These are phyloP conservation scores for Lactifluus piperatus DNA, from an alignment of 768 basidiomycete genomes.

Conservation along the genomic window DNA sequence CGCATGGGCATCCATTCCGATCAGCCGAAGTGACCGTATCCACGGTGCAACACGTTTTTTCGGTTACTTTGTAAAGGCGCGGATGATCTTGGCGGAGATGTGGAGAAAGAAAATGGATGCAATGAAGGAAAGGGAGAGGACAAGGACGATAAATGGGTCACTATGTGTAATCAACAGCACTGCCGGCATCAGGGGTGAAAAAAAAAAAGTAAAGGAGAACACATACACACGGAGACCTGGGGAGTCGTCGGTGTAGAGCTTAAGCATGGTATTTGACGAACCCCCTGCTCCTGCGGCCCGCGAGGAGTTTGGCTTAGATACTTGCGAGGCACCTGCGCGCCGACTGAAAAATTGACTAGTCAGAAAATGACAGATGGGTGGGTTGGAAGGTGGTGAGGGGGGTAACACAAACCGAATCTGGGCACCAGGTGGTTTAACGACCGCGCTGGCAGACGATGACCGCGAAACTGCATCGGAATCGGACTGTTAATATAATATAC, in stretches of 20 bases:
- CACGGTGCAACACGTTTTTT: background rate
- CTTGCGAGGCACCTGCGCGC: slow-evolving; percentile 60
- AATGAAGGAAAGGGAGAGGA: slow-evolving; percentile 94
- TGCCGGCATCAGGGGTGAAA: background rate
- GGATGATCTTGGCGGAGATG: slow-evolving; percentile 91
- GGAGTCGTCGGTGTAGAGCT: slow-evolving; percentile 97
- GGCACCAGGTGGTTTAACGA: slow-evolving; percentile 70
- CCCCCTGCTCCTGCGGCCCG: slow-evolving; percentile 94
- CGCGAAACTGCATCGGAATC: slow-evolving; percentile 57
- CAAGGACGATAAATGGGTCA: slow-evolving; percentile 94
- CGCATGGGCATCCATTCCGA: background rate
- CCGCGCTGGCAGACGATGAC: slow-evolving; percentile 36
- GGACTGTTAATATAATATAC: slow-evolving; percentile 40
- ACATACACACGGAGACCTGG: slow-evolving; percentile 95
- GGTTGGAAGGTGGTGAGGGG: background rate
- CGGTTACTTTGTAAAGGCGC: slow-evolving; percentile 52
- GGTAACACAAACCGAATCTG: slow-evolving; percentile 59
- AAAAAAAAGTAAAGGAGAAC: background rate
- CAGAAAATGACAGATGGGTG: background rate
- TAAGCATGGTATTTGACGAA: slow-evolving; percentile 96
- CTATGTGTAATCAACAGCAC: slow-evolving; percentile 33
- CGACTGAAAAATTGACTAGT: slow-evolving; percentile 37
- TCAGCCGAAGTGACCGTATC: background rate
- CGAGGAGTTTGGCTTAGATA: slow-evolving; percentile 70
- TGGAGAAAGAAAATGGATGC: slow-evolving; percentile 98